Percentiles rank a stretch among this genome's conserved stretches.
phyloP scores from a whole-genome alignment of 106 monocot species.

The Phalaenopsis aphrodite region DNA sequence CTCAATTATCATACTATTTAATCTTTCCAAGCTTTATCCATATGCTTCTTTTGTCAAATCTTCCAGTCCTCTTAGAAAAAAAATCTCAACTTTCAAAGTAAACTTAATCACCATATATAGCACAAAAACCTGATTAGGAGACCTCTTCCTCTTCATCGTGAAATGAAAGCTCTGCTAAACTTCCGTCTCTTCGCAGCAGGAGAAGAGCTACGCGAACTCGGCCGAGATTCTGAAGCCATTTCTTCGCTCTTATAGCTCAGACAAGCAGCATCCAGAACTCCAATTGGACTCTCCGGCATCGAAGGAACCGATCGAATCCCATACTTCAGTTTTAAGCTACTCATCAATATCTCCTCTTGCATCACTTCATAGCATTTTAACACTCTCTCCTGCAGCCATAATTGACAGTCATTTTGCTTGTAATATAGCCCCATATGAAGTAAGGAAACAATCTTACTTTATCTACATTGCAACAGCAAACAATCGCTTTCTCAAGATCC shows the following conservation, averaged over 20 bases:
- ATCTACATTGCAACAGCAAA: conserved; percentile 37
- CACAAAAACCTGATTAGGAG: neutral
- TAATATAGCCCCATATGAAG: neutral
- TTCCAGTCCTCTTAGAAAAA: conserved; percentile 19
- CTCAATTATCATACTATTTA: conserved; percentile 1
- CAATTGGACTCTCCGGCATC: conserved; percentile 65
- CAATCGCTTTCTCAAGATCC: conserved; percentile 35
- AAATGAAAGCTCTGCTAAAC: conserved; percentile 20
- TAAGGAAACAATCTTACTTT: conserved; percentile 26
- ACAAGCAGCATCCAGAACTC: conserved; percentile 67
- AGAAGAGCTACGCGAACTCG: conserved; percentile 26
- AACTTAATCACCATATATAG: conserved; percentile 8
- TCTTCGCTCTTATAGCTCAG: conserved; percentile 54
- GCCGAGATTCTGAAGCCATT: conserved; percentile 22
- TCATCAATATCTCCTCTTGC: conserved; percentile 25
- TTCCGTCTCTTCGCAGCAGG: conserved; percentile 58
- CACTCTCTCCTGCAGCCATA: conserved; percentile 59
- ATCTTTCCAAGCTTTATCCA: conserved; percentile 16
- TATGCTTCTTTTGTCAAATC: conserved; percentile 1
- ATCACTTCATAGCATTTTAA: conserved; percentile 49
- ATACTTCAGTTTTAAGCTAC: conserved; percentile 13
- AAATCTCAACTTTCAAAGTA: conserved; percentile 15
- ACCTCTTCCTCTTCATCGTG: conserved; percentile 7
- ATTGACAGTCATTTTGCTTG: too few relatives aligned
- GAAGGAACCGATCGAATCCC: conserved; percentile 24